Evolutionary conservation across 2,329 filamentous ascomycete species (phyloP), one percentile per base, ranked within the genome.

Genomic region (Pseudocercospora crystallina): DNA sequence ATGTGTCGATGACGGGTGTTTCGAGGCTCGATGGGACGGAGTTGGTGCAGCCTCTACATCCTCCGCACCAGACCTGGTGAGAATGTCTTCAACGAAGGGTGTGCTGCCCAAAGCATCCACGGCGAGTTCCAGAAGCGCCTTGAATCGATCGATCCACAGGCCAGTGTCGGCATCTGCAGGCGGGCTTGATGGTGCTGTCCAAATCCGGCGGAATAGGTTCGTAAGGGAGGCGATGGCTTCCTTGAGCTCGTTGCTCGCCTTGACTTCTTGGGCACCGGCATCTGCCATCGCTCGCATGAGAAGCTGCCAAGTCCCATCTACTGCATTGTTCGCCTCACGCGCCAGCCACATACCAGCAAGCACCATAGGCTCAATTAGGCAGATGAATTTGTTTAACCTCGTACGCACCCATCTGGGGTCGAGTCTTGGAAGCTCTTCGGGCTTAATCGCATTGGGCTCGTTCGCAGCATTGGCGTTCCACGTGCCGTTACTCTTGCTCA

Each of bases 401-500:
- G 82, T 85, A 46, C 92, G 82, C 10, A 95, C 77, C 94, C 94
- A 99, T 74, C 87, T 90, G 4, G 87, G 78, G 63, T 97, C 90
- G 5, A 97, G 74, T 5, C 85, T 76, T 5, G 90, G 88, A n/a
- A 99, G 75, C 53, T 96, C 90, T n/a, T 85, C 82, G 0, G 85
- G 78, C 44, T 76, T 80, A 46, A 84, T 76, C 5, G 58, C 51
- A 9, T 65, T 62, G 5, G 68, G 69, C 2, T 80, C 73, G 51
- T 83, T 76, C 8, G 89, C 85, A 44, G 85, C 84, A 55, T 87
- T 83, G 58, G 88, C 84, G 47, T 82, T 85, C 90, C 90, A 97
- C 3, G 85, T 78, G 63, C 69, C 61, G 71, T 8, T 77, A 75
- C 52, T 73, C 60, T 86, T 81, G 59, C 86, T 81, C 53, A 92